Evolutionary conservation across 306 rosid genomes (phyloP).

Genomic region (Oxytropis ochrocephala): DNA sequence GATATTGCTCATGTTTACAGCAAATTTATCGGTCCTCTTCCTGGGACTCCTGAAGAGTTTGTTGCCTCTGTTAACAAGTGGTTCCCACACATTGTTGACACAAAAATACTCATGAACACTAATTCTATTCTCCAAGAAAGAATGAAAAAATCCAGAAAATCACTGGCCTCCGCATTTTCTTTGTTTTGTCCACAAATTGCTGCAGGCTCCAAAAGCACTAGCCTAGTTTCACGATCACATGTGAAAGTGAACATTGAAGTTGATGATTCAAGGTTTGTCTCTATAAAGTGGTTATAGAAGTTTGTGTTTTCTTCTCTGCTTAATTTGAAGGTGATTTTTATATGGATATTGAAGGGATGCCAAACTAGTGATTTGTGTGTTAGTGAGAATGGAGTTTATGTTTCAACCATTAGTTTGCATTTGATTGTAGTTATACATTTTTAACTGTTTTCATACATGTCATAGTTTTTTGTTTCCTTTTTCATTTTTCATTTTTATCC

Average conservation of each 20-base stretch:
- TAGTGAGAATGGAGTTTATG: constrained; percentile 3
- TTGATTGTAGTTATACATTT: neutral
- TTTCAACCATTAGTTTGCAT: constrained; percentile 11
- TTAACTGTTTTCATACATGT: neutral
- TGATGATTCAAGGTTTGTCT: constrained; percentile 66
- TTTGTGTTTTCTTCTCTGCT: neutral
- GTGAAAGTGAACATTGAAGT: constrained; percentile 79
- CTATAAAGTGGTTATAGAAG: constrained; percentile 5
- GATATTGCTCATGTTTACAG: constrained; percentile 79
- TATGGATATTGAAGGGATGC: neutral
- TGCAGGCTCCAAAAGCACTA: constrained; percentile 36
- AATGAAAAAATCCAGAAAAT: constrained; percentile 66
- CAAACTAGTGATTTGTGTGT: neutral
- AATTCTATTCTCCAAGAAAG: constrained; percentile 45
- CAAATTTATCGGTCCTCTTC: constrained; percentile 88
- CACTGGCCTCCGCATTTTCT: constrained; percentile 70
- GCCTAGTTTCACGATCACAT: constrained; percentile 21
- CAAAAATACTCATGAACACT: constrained; percentile 70
- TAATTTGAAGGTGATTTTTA: neutral
- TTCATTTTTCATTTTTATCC: neutral
- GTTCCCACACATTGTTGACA: constrained; percentile 73
- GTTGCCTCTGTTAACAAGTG: constrained; percentile 62
- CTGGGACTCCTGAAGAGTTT: constrained; percentile 65
- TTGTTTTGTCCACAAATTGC: constrained; percentile 77
- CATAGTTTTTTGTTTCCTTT: neutral